Base-by-base conservation (phyloP, 495 filamentous ascomycete genomes). In the Ramalina peruviana region DNA sequence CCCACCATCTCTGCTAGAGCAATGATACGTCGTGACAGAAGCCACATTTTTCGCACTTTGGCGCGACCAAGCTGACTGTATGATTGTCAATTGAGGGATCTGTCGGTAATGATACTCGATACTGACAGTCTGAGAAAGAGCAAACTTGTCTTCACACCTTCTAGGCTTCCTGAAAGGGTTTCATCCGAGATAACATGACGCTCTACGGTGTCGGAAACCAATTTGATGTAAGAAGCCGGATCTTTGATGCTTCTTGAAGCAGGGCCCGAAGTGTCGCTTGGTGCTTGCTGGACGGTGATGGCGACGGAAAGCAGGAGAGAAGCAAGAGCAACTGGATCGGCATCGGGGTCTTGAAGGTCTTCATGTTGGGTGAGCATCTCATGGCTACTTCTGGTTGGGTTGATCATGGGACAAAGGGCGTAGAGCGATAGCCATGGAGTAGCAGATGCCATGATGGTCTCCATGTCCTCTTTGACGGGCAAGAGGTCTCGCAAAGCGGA, bases 1-100 rank as follows among this genome's bases (percentile, higher is more conserved):
- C 60, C 62, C 47, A 59, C 58, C 10, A 62, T 25, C 46, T 64
- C 62, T 42, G 62, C 62, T 4, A 65, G 48, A 5, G 62, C 58
- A 39, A 58, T 54, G 17, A 58, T 15, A 20, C 60, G 62, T 13
- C 62, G 58, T 36, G 48, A 10, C 25, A 50, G 48, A 16, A 62
- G 39, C 61, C 61, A 64, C 10, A 51, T 58, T 36, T 59, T 62
- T 36, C 58, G 59, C 30, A 62, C 46, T 16, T 54, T 64, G 3
- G 59, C 61, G 27, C 50, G 60, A 2, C 60, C 52, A 11, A 64
- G 51, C 53, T 55, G 53, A 13, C 61, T 62, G 36, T 20, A 21
- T n/a, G 36, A 33, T 11, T 33, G 7, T 33, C 9, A 33, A 11
- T 33, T 7, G 12, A 33, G 4, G 9, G 1, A 4, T 33, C 30